These are phyloP conservation scores for Leccinum pachyderme DNA, from an alignment of 1,284 basidiomycete genomes.

Conservation along the genomic window DNA sequence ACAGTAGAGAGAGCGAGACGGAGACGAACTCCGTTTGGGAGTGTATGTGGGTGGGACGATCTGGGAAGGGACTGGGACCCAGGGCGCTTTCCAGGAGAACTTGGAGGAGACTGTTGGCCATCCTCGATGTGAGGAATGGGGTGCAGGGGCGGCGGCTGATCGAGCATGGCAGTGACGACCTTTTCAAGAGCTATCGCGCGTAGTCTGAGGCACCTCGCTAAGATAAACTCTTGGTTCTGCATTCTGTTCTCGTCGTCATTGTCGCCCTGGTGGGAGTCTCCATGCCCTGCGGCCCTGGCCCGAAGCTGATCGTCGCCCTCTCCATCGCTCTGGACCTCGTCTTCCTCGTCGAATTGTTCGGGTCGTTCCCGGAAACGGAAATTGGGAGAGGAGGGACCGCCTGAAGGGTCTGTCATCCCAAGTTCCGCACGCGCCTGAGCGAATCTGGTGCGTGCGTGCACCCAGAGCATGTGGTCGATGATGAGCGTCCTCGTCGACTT, in stretches of 20 bases:
- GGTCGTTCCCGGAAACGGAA: slow-evolving; percentile 62
- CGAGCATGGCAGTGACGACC: slow-evolving; percentile 74
- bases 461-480: slow-evolving; percentile 81
- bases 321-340: slow-evolving; percentile 61
- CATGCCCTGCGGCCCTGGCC: slow-evolving; percentile 50
- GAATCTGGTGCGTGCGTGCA: slow-evolving; percentile 76
- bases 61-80: slow-evolving; percentile 25
- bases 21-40: slow-evolving; percentile 79
- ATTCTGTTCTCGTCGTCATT: slow-evolving; percentile 60
- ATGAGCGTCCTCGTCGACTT: slow-evolving; percentile 80
- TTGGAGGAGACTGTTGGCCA: slow-evolving; percentile 47
- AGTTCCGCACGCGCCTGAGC: slow-evolving; percentile 78
- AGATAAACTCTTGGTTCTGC: slow-evolving; percentile 54
- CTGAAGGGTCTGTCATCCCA: slow-evolving; percentile 75
- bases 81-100: slow-evolving; percentile 41
- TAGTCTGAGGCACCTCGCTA: slow-evolving; percentile 61
- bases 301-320: slow-evolving; percentile 55
- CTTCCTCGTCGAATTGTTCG: slow-evolving; percentile 71
- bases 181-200: slow-evolving; percentile 78
- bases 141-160: slow-evolving; percentile 63
- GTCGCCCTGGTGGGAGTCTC: slow-evolving; percentile 41
- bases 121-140: slow-evolving; percentile 44
- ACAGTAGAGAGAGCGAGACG: slow-evolving; percentile 68
- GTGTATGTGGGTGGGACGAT: slow-evolving; percentile 50
- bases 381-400: slow-evolving; percentile 55